Evolutionary conservation across 202 grass and related monocot genomes (phyloP), one percentile per base, ranked within the genome.

Genomic region (Carex sylvatica): DNA sequence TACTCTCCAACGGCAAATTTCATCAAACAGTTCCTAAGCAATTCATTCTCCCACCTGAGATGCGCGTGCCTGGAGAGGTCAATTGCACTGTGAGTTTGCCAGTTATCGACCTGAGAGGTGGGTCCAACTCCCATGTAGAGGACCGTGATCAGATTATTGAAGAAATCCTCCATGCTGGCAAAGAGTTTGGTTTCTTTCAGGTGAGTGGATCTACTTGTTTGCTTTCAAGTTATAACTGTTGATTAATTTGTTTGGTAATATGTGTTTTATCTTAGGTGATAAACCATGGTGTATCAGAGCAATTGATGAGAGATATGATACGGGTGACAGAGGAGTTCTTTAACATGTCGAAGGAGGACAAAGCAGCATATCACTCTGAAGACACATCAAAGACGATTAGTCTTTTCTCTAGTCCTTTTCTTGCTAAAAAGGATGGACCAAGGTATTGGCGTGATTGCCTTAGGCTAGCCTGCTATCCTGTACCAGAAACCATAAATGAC

Each of bases 401-500:
- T 15, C 89, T 97, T 62, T 93, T 91, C 74, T 77, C 89, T 26
- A 86, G 86, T 81, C 80, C 89, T 70, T 83, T 2, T 28, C 28
- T 60, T 11, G 84, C 87, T 56, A 74, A 67, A 36, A 42, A 74
- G 20, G 75, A 63, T 42, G 85, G 73, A 12, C 66, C 74, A 13
- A 59, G 82, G 10, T 92, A 90, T 63, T 90, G 91, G 89, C 61
- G 87, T 55, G 89, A 97, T 74, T 97, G 89, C 83, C 87, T 97
- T 38, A 87, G 81, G 20, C 82, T 97, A 15, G 79, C 85, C 2
- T 91, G 84, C 61, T 82, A 87, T 78, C 94, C 91, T 1, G 28
- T 28, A 28, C 28, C 28, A 28, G 28, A 28, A 28, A 28, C 28
- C 28, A 28, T 1, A 28, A 28, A 28, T 28, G 28, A 28, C 28